Base-by-base conservation (phyloP, 2,329 filamentous ascomycete genomes). In the Fusarium newnesense region DNA sequence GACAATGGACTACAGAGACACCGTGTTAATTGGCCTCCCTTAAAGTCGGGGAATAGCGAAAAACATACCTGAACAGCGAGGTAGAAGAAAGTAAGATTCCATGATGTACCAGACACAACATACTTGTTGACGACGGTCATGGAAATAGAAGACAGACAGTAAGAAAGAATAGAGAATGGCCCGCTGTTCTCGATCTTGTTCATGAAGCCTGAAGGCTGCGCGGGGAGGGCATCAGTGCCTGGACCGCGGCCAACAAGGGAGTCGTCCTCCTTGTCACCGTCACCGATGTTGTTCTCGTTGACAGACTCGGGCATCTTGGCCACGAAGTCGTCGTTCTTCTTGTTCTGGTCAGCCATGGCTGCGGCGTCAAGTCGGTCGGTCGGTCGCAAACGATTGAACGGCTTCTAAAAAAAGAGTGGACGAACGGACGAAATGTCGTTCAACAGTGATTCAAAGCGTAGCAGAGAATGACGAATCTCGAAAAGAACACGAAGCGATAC, bases 121-220 rank as follows among this genome's bases (percentile, higher is more conserved):
- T 97, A 99, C 88, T 99, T 99, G 87, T 99, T 99, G 83, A 97
- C 96, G n/a, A 98, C 94, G 11, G 96, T 99, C 96, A 99, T 99
- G 83, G 96, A 89, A 80, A 99, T 99, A 24, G 95, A 98, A 60
- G 96, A 94, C 78, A 93, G 87, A 83, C 96, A 99, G 87, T 99
- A 99, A 60, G 94, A 90, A 73, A 97, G 81, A 76, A 99, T 93
- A 28, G 96, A 95, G 56, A 96, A 82, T 54, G 90, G 86, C 15
- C 94, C 94, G 83, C 91, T 96, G 84, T 95, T 94, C 79, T 92
- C 89, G 72, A 94, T 81, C 78, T 85, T 84, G 63, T 67, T 67
- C 57, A 69, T 65, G 64, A 74, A 74, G 15, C 71, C 64, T 32
- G 59, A 26, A 37, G 71, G 30, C 26, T 67, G 58, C 34, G 63